A percentile compares a stretch with the other conserved stretches of the same genome.
These are phyloP conservation scores for Brettanomyces anomalus DNA, from an alignment of 805 yeast genomes.

Conservation along the genomic window DNA sequence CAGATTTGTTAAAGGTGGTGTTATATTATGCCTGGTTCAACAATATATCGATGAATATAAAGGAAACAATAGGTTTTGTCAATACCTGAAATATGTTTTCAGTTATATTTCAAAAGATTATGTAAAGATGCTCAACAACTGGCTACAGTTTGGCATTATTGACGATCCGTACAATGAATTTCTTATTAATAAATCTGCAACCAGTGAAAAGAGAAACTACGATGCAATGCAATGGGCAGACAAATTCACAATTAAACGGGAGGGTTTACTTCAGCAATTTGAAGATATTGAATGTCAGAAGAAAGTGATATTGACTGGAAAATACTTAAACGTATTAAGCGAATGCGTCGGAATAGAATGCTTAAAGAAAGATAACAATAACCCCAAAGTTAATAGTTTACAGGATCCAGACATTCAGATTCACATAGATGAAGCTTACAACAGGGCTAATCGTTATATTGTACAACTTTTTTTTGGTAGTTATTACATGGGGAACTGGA, in stretches of 20 bases:
- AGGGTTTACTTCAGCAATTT: constrained; percentile 67
- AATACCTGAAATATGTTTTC: constrained; percentile 45
- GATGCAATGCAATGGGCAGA: constrained; percentile 66
- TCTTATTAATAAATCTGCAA: constrained; percentile 40
- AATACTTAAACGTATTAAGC: constrained; percentile 63
- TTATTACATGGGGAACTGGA: constrained; percentile 39
- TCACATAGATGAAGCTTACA: constrained; percentile 52
- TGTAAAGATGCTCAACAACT: constrained; percentile 57
- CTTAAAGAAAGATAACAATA: background rate
- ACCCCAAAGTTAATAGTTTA: constrained; percentile 12
- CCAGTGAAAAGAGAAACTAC: constrained; percentile 6
- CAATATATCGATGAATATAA: constrained; percentile 42
- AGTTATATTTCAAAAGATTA: constrained; percentile 55
- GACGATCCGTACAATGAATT: constrained; percentile 81
- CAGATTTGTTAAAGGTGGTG: constrained; percentile 68
- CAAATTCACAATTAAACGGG: constrained; percentile 62
- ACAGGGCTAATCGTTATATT: constrained; percentile 56
- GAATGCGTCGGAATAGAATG: constrained; percentile 23
- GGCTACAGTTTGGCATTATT: constrained; percentile 70
- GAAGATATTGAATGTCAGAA: constrained; percentile 41
- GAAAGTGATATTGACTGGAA: constrained; percentile 75
- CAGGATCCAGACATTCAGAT: constrained; percentile 34
- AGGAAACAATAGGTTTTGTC: constrained; percentile 55
- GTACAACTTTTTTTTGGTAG: constrained; percentile 52
- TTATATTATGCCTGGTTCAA: constrained; percentile 55